A percentile compares a stretch with the other conserved stretches of the same genome.
Conservation (phyloP, 768 basidiomycete genomes). For the Termitomyces sp. region DNA sequence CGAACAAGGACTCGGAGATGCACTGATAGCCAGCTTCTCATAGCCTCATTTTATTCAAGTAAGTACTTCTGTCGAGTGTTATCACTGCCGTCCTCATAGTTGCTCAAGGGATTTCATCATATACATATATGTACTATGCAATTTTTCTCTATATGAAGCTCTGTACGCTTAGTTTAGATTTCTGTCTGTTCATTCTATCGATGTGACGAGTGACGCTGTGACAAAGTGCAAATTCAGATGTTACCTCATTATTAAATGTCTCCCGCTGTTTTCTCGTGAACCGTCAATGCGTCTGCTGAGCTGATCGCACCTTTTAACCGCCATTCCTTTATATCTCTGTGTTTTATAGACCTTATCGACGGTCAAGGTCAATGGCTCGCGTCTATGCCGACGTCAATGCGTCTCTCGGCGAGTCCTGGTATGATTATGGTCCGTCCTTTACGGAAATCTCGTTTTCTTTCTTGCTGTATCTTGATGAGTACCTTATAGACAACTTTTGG, state of each 20-base stretch:
- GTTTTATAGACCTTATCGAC: conserved; percentile 4
- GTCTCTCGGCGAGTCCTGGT: conserved; percentile 52
- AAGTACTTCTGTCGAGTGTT: neutral
- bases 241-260: conserved; percentile 7
- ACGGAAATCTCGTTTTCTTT: neutral
- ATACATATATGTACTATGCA: conserved; percentile 2
- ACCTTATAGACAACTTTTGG: conserved; percentile 43
- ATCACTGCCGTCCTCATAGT: neutral
- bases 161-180: conserved; percentile 4
- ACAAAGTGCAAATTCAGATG: conserved; percentile 4
- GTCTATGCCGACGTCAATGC: conserved; percentile 56
- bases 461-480: neutral
- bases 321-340: conserved; percentile 6
- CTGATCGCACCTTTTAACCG: conserved; percentile 9
- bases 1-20: conserved; percentile 30
- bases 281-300: conserved; percentile 14
- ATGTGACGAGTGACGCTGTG: conserved; percentile 9
- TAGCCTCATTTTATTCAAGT: conserved; percentile 5
- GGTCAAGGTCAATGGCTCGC: conserved; percentile 32
- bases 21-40: neutral
- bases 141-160: conserved; percentile 2
- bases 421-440: conserved; percentile 49
- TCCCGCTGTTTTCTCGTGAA: conserved; percentile 8
- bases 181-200: neutral
- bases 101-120: neutral